Percentiles rank a stretch among this genome's conserved stretches.
These are phyloP conservation scores for Phytophthora citrophthora DNA, from an alignment of 352 stramenopile genomes.

Conservation along the genomic window DNA sequence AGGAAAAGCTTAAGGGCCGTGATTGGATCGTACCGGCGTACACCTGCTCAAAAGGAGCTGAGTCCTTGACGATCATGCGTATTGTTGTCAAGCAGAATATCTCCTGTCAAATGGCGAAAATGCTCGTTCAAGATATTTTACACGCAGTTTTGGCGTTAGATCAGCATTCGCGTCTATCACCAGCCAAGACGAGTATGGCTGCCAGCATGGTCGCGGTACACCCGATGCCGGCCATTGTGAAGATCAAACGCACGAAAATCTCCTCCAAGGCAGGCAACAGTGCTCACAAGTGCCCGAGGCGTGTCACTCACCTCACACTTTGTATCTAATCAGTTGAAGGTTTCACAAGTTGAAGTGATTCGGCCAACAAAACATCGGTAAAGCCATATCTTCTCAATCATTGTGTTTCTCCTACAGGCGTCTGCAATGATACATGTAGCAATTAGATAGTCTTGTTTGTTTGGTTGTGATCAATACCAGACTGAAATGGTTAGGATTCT, in stretches of 20 bases:
- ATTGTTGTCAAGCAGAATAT: conserved; percentile 1
- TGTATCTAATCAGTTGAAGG: conserved; percentile 10
- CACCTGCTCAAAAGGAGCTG: not conserved
- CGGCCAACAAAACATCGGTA: not conserved
- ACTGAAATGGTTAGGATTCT: no score
- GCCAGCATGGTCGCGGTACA: conserved; percentile 39
- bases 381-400: not conserved
- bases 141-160: conserved; percentile 75
- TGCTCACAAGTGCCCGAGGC: conserved; percentile 3
- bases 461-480: no score
- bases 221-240: conserved; percentile 46
- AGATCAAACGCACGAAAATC: conserved; percentile 64
- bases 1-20: not conserved
- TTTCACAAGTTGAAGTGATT: not conserved
- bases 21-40: not conserved
- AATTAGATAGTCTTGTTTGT: no score
- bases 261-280: conserved; percentile 4
- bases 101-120: not conserved
- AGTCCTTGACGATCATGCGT: not conserved
- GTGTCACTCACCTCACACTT: conserved; percentile 15
- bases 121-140: conserved; percentile 53
- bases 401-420: no score
- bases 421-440: no score
- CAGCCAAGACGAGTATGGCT: conserved; percentile 51
- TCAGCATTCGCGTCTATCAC: conserved; percentile 60